These are phyloP conservation scores for Torulaspora gathmanii DNA, from an alignment of 805 yeast species.

Conservation along the genomic window DNA sequence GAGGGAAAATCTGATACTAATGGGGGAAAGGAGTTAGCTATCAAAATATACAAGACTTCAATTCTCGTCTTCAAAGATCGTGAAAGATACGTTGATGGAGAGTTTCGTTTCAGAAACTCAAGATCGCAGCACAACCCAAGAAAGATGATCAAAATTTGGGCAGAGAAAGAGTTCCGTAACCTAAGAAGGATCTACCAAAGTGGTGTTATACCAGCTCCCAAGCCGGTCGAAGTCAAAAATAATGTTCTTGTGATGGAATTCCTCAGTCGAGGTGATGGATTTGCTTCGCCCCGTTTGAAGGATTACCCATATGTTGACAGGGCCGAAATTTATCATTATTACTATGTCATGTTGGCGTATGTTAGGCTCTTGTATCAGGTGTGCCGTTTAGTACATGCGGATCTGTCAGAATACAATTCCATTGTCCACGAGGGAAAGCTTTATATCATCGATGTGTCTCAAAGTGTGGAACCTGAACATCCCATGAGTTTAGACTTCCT, in stretches of 20 bases:
- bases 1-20: background rate
- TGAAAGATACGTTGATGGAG: constrained; percentile 94
- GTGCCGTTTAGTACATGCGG: constrained; percentile 93
- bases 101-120: constrained; percentile 81
- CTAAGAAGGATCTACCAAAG: constrained; percentile 70
- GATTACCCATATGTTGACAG: constrained; percentile 72
- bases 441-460: constrained; percentile 93
- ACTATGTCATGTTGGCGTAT: constrained; percentile 73
- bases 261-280: constrained; percentile 66
- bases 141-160: constrained; percentile 97
- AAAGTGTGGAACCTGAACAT: constrained; percentile 95
- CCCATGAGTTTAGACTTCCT: constrained; percentile 93
- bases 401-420: constrained; percentile 88
- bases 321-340: constrained; percentile 61
- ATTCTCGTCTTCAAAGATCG: constrained; percentile 95
- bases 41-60: constrained; percentile 93
- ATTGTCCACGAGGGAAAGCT: constrained; percentile 75
- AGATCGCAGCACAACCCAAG: constrained; percentile 89
- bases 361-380: constrained; percentile 84
- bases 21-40: constrained; percentile 61
- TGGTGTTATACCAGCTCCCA: constrained; percentile 84
- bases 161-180: constrained; percentile 94
- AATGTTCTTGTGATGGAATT: constrained; percentile 96
- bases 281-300: constrained; percentile 84
- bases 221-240: constrained; percentile 80